Base-by-base conservation (phyloP, 495 filamentous ascomycete genomes). In the Schizothecium vesticola region DNA sequence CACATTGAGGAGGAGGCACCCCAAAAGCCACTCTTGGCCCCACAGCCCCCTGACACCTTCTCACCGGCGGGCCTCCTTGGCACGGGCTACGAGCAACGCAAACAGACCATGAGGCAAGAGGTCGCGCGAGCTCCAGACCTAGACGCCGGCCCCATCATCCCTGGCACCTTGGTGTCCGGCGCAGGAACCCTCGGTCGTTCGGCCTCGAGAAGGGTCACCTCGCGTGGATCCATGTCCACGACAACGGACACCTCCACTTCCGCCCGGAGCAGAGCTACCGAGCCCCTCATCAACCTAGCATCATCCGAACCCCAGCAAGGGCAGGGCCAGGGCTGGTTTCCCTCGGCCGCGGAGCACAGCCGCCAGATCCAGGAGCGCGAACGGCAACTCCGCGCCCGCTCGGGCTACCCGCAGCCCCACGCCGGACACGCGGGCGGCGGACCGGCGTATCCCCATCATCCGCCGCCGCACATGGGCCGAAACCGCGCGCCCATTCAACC, bases 301-400 rank as follows among this genome's bases (percentile, higher is more conserved):
- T 51, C 43, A 5, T 51, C 43, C 19, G 43, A 51, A 51, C 43
- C 43, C 16, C 13, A 13, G 43, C 43, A 51, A 3, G 19, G 43
- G 5, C 19, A 51, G 43, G 43, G 43, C 16, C 43, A 70, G 24
- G 74, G 77, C 23, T 84, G 82, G 82, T 81, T 82, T 61, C 81
- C 81, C n/a, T 83, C 81, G 6, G 81, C 81, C 33, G 51, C 78
- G 4, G 79, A 83, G 60, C 79, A 83, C 64, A 78, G 77, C 43
- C 3, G 77, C 79, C 13, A 78, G 74, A 28, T 64, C 77, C 43
- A 51, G 43, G 43, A 51, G 19, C 43, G 76, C 74, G 56, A 75
- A 63, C 64, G 43, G 64, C 64, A 63, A 61, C 26, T 70, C 72
- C 56, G 43, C 43, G 43, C 43, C 43, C 43, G 43, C 7, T 51